Base-by-base conservation (phyloP, 164 flowering plant species). In the Kalanchoe fedtschenkoi region DNA sequence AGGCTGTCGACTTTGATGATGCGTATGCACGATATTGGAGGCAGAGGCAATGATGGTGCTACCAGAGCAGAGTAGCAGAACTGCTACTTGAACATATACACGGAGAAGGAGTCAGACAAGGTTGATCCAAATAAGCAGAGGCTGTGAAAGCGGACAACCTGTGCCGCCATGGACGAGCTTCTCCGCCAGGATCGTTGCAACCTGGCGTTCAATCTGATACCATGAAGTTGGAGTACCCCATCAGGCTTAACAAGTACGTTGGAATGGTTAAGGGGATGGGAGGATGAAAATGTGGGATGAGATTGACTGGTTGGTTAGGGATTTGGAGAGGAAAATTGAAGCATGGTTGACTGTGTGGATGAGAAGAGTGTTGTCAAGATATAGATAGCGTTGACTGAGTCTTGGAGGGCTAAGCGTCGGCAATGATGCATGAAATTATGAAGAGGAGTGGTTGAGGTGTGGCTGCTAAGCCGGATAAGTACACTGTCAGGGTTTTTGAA, bases 151-250 rank as follows among this genome's bases (percentile, higher is more conserved):
- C n/a, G n/a, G n/a, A n/a, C n/a, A n/a, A n/a, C n/a, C n/a, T n/a
- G n/a, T n/a, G 86, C 93, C 44, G 69, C 88, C 62, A 71, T 89
- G n/a, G 74, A 74, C 5, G 96, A 92, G 76, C 91, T 92, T 53
- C 82, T 86, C 10, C 83, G 96, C 8, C 98, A 89, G 60, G 80
- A 79, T 66, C 90, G 75, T 8, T 76, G 81, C 79, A 66, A 66
- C 43, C 71, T 86, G 47, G 93, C 95, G 30, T 69, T 81, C 68
- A 68, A 64, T 78, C 86, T 80, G 44, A 76, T 54, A 67, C 73
- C 68, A 58, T 82, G 66, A 78, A 76, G 46, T 71, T 81, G 0
- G 96, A 92, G 74, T 81, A 80, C 76, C 62, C 56, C 15, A 61
- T 83, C 11, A 83, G 83, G 11, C 64, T 83, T 24, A 17, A 68